These are phyloP conservation scores for Penicillium canariense DNA, from an alignment of 495 filamentous ascomycete species.

Conservation along the genomic window DNA sequence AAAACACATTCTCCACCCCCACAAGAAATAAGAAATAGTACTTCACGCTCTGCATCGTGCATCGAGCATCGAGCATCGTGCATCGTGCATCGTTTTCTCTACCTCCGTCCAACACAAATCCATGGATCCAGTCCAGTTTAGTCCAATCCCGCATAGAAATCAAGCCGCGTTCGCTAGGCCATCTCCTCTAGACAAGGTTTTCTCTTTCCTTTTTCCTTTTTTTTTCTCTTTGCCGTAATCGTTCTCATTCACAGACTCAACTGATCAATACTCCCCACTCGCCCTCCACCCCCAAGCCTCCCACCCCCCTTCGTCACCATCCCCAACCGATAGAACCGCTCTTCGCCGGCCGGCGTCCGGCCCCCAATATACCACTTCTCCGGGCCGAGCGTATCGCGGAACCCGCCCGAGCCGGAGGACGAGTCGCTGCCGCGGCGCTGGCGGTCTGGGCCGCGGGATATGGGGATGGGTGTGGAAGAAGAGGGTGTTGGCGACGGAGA, in stretches of 20 bases:
- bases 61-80: too few relatives aligned
- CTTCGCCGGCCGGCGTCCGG: conserved; percentile 78
- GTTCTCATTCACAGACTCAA: conserved; percentile 52
- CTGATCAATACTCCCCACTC: conserved; percentile 61
- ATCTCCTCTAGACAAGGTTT: background rate
- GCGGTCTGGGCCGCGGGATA: conserved; percentile 35
- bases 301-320: conserved; percentile 56
- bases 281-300: conserved; percentile 51
- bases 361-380: conserved; percentile 93
- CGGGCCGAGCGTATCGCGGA: conserved; percentile 68
- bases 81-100: background rate
- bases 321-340: conserved; percentile 76
- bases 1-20: background rate
- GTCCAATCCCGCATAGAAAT: too few relatives aligned
- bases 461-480: conserved; percentile 40
- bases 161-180: too few relatives aligned
- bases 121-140: too few relatives aligned
- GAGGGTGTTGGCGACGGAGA: conserved; percentile 28
- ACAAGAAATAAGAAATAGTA: background rate
- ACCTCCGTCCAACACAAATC: background rate
- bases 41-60: background rate
- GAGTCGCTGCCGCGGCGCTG: conserved; percentile 65
- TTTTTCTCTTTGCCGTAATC: background rate
- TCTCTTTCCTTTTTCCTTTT: background rate
- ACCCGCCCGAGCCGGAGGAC: conserved; percentile 72